Conservation (phyloP, 108 stramenopile species). For the Fistulifera solaris region DNA sequence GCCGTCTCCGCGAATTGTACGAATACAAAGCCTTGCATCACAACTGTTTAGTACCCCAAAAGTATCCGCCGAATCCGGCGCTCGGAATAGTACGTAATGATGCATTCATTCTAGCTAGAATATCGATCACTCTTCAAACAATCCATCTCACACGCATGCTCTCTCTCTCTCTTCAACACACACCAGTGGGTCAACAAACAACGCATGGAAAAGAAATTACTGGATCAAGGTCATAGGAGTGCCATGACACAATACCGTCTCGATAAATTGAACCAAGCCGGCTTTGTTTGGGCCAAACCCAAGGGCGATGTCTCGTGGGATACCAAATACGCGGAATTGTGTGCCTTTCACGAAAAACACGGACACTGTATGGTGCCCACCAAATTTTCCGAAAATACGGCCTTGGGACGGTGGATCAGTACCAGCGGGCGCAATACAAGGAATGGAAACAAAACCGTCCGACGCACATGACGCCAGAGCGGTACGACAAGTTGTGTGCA, state of each 20-base stretch:
- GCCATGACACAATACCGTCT: conserved; percentile 29
- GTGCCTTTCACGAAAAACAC: conserved; percentile 20
- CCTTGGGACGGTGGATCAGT: conserved; percentile 43
- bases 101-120: conserved; percentile 41
- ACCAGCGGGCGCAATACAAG: conserved; percentile 15
- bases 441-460: neutral
- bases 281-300: conserved; percentile 51
- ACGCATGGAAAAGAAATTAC: conserved; percentile 46
- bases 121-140: neutral
- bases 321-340: conserved; percentile 28
- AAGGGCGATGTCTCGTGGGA: conserved; percentile 52
- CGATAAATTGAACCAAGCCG: conserved; percentile 28
- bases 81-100: conserved; percentile 26
- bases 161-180: too few species aligned
- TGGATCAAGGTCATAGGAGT: conserved; percentile 21
- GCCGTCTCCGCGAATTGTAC: conserved; percentile 28
- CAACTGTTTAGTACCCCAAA: conserved; percentile 43
- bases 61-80: conserved; percentile 26
- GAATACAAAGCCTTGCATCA: conserved; percentile 30
- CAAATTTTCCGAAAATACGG: conserved; percentile 33
- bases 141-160: too few species aligned
- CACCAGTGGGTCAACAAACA: conserved; percentile 38
- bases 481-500: neutral
- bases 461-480: conserved; percentile 1
- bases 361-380: conserved; percentile 44